Evolutionary conservation across 192 early-diverging fungal genomes (phyloP), one percentile per base, ranked within the genome.

Genomic region (Coemansia sp.): DNA sequence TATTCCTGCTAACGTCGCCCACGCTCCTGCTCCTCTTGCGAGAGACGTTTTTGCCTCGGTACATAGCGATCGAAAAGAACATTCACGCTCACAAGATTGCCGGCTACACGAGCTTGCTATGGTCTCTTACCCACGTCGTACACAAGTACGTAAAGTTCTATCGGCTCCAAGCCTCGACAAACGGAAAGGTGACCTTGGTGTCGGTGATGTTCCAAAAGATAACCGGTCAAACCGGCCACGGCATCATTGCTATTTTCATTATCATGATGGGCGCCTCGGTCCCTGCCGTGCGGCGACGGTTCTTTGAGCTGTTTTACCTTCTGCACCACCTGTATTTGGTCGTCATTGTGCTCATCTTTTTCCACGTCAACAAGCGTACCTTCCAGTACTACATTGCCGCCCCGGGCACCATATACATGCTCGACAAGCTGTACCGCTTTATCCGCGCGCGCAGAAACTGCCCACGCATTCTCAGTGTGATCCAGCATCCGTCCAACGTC

Each of bases 401-500:
- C 0, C 85, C 88, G 0, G 83, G 76, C 0, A 53, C 82, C 7
- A 64, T 87, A 12, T 93, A 92, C 68, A 60, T 88, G 19, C 21
- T 80, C 0, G 91, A 93, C 58, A 80, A 91, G 8, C 42, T 90
- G 3, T 65, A 82, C 33, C 83, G 92, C 2, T 84, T 86, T 63
- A 62, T 88, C 29, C 84, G 88, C 5, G 87, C 86, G 3, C 69
- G 65, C 8, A 65, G 84, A 11, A 70, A 76, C 22, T 80, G 83
- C 22, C 90, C 88, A 1, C 70, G 84, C 42, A 89, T 92, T 46
- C 82, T 84, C 53, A 88, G 91, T 56, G 88, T 92, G 43, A 87
- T 94, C 19, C 86, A 89, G 61, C 91, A 93, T 44, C 91, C 90
- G 5, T 87, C 86, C 43, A 86, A 87, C 42, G 90, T 93, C 7